These are phyloP conservation scores for Colletotrichum plurivorum DNA, from an alignment of 2,329 filamentous ascomycete species.

Conservation along the genomic window DNA sequence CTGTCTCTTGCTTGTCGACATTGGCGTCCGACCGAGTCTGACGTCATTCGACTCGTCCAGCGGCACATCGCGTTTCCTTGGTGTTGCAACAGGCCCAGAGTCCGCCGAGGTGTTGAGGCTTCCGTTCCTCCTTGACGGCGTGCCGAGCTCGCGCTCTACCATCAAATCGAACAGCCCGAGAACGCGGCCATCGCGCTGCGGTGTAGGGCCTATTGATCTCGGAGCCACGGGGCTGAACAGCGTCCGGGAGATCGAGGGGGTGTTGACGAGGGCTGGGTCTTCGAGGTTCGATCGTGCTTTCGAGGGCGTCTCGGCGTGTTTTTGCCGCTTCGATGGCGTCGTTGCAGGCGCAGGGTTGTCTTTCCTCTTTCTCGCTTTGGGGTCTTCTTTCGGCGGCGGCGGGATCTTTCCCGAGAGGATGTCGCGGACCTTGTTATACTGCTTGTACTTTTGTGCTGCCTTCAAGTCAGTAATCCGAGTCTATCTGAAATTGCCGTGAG, in stretches of 20 bases:
- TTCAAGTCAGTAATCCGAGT: not conserved
- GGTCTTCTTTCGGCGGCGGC: conserved; percentile 55
- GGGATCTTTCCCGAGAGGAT: conserved; percentile 68
- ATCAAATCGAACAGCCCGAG: conserved; percentile 84
- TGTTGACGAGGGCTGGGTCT: conserved; percentile 61
- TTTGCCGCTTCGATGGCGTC: conserved; percentile 68
- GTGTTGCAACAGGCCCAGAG: conserved; percentile 56
- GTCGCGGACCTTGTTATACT: conserved; percentile 78
- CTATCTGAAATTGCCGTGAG: not conserved
- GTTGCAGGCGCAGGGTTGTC: conserved; percentile 52
- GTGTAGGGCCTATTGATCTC: conserved; percentile 81
- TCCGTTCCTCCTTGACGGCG: conserved; percentile 61
- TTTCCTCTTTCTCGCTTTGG: conserved; percentile 58
- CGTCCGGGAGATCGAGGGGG: conserved; percentile 70
- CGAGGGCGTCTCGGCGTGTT: conserved; percentile 62
- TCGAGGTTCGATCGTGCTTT: conserved; percentile 53
- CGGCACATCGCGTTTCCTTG: conserved; percentile 58
- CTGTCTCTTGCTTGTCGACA: conserved; percentile 71
- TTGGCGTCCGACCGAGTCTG: conserved; percentile 63
- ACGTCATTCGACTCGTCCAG: conserved; percentile 47
- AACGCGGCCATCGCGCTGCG: conserved; percentile 83
- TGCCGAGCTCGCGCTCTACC: conserved; percentile 62
- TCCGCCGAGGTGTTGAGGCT: conserved; percentile 48
- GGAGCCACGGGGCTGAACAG: conserved; percentile 73
- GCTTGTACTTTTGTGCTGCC: conserved; percentile 80